Base-by-base conservation (phyloP, 2,329 filamentous ascomycete genomes). In the Calonectria multiphialidica region DNA sequence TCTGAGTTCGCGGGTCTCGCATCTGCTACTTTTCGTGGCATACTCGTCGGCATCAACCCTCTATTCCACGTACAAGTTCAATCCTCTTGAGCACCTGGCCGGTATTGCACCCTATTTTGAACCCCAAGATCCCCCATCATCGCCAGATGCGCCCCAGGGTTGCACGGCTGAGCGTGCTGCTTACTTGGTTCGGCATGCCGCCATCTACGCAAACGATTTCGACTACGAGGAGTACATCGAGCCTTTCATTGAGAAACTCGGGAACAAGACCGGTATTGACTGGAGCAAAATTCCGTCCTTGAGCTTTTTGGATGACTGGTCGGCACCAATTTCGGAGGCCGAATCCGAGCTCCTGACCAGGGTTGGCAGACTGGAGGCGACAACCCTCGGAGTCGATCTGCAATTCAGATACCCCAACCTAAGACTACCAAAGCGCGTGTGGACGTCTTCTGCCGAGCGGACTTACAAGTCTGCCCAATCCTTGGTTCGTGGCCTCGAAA, bases 381-480 rank as follows among this genome's bases (percentile, higher is more conserved):
- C 89, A 21, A 86, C 90, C 74, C 84, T 93, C 13, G 91, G 91
- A 21, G 87, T 90, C 5, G 86, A 90, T 68, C 81, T 93, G 21
- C 87, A 87, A 18, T 88, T 92, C 77, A 86, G 90, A 61, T 93
- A 93, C 76, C 88, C 88, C 0, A 81, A 84, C 49, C 82, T 93
- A 44, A 85, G 82, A 68, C 78, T 87, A 6, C 91, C 91, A 0
- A 83, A 85, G 71, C 87, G 87, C 61, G 85, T 93, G 2, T 93
- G 91, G 90, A 87, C 90, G 2, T 91, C 89, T 8, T 92, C 90
- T 0, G 91, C 91, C 0, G 90, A 92, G 80, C 84, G 91, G 21
- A 93, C 91, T 0, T 84, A 86, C 50, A 87, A 90, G 80, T 90
- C 88, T 10, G 90, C 91, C 0, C 83, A 89, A 76, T 87, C 88